phyloP scores from a whole-genome alignment of 345 rosid genomes.

The Firmiana major region DNA sequence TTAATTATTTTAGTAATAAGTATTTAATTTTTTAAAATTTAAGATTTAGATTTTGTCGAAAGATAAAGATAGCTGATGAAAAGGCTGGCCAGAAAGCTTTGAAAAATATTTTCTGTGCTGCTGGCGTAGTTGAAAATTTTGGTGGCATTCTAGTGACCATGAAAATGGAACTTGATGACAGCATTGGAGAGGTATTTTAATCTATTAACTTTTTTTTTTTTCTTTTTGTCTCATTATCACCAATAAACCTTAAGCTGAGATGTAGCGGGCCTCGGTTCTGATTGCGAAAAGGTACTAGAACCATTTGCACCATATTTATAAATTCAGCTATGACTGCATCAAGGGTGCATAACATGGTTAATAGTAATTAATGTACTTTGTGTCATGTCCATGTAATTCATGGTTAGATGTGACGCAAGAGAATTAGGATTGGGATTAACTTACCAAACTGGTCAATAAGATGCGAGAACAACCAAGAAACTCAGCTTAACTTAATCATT shows the following conservation, averaged over 20 bases:
- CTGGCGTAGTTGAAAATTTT: slow-evolving; percentile 89
- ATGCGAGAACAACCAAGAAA: neutral
- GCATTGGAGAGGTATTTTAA: slow-evolving; percentile 77
- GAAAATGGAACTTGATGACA: slow-evolving; percentile 88
- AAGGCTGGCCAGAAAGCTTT: slow-evolving; percentile 70
- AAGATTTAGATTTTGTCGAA: slow-evolving; percentile 48
- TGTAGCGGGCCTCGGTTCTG: slow-evolving; percentile 78
- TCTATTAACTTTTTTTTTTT: neutral
- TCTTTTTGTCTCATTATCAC: neutral
- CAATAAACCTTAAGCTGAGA: slow-evolving; percentile 95
- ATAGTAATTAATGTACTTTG: neutral
- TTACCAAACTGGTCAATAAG: neutral
- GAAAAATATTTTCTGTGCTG: slow-evolving; percentile 65
- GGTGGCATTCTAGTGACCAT: slow-evolving; percentile 59
- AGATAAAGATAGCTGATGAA: slow-evolving; percentile 58
- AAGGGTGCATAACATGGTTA: neutral
- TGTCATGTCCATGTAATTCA: neutral
- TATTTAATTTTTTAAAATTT: slow-evolving; percentile 12
- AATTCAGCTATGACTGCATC: neutral
- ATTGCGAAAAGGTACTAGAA: slow-evolving; percentile 83
- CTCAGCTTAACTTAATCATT: neutral
- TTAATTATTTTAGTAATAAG: no score
- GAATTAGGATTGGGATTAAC: neutral
- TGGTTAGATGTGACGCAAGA: neutral
- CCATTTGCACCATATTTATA: neutral